Base-by-base conservation (phyloP, 306 rosid genomes). In the Sophora flavescens region DNA sequence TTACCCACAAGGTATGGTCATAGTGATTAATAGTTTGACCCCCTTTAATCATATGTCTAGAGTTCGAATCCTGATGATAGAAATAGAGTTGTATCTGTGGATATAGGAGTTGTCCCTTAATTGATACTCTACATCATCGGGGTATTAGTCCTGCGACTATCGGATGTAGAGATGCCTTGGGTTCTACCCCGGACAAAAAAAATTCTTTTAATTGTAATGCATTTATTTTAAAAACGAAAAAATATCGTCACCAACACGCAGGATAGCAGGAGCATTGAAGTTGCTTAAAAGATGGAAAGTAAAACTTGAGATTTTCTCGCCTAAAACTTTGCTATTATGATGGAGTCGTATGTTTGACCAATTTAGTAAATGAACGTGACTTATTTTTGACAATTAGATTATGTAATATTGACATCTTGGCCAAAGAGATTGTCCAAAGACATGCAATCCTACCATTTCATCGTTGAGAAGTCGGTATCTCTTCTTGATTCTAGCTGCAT, bases 301-400 rank as follows among this genome's bases (percentile, higher is more conserved):
- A 36, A 72, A 50, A 63, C 22, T 33, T 39, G 14, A 66, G 53
- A 13, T 28, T 58, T 80, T 74, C 8, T 51, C 13, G 84, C 80
- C 80, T 68, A 63, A 75, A 60, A 81, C 62, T 42, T 35, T 78
- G 77, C 38, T 10, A 68, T 39, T 42, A 9, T 62, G 63, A 52
- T 33, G 42, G 45, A 51, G 61, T 76, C 18, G 4, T 70, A 48
- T 81, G 33, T 76, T 81, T 81, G 78, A 76, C 68, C 77, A 76
- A 76, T 61, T 72, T 13, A 76, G 60, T 73, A 76, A 39, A 39
- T 64, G 80, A 64, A 52, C 12, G 47, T n/a, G 66, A 76, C 57
- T 64, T 65, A 6, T 54, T 64, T 63, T 64, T 64, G 45, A 53
- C 71, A 13, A 52, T 60, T 60, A 13, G 18, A 52, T 16, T 32